phyloP scores from a whole-genome alignment of 148 eudicot genomes.

The Rhododendron vialii region DNA sequence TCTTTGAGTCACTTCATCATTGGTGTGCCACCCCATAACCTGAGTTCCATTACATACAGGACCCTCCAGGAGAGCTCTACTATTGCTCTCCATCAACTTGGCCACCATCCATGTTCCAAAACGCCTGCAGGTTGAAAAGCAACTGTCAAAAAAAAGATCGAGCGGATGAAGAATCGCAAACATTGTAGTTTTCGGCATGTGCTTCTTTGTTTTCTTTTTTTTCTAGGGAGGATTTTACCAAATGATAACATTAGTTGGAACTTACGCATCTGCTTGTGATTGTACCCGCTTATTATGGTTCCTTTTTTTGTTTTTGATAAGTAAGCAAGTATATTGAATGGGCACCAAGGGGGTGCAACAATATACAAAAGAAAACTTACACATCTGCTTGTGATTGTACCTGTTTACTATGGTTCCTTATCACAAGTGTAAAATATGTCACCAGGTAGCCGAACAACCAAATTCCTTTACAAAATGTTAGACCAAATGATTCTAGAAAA shows the following conservation, averaged over 20 bases:
- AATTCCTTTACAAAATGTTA: too few relatives aligned
- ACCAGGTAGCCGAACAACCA: too few relatives aligned
- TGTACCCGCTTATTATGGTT: not conserved
- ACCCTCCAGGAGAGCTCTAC: conserved; percentile 42
- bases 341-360: not conserved
- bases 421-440: not conserved
- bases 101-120: conserved; percentile 86
- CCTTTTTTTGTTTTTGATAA: too few relatives aligned
- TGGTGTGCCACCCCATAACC: conserved; percentile 75
- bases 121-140: conserved; percentile 42
- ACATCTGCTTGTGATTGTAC: not conserved
- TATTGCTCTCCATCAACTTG: conserved; percentile 26
- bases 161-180: not conserved
- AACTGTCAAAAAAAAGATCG: not conserved
- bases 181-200: not conserved
- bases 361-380: not conserved
- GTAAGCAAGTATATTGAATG: not conserved
- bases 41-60: conserved; percentile 67
- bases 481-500: too few relatives aligned
- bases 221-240: not conserved
- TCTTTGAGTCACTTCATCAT: conserved; percentile 32
- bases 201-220: not conserved
- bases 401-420: not conserved
- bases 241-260: not conserved
- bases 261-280: not conserved